Conservation (phyloP, 306 rosid genomes). For the Trichosanthes cucumerina region DNA sequence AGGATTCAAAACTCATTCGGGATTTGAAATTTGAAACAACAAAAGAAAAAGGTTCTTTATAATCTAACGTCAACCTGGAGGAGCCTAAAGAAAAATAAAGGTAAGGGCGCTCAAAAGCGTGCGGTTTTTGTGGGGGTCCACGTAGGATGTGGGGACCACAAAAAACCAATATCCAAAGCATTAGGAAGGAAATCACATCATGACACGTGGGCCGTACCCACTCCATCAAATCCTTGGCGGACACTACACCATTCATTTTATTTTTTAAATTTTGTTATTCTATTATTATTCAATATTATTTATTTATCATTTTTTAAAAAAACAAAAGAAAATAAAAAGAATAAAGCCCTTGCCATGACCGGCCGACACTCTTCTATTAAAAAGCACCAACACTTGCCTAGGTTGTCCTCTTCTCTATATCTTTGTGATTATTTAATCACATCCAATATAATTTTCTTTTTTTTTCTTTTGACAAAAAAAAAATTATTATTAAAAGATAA, state of each 20-base stretch:
- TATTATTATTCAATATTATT: not conserved
- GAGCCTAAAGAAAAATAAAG: not conserved
- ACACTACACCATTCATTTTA: not conserved
- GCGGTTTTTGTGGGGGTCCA: not conserved
- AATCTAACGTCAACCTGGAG: too few relatives aligned
- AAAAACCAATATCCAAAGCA: not conserved
- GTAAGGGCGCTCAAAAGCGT: not conserved
- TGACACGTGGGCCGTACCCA: conserved; percentile 8
- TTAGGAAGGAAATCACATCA: not conserved
- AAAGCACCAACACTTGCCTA: not conserved
- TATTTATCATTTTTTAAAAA: not conserved
- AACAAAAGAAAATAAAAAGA: not conserved
- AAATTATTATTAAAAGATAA: too few relatives aligned
- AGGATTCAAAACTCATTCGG: too few relatives aligned
- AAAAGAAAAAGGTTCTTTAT: not conserved
- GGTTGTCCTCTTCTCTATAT: not conserved
- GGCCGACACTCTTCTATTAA: not conserved
- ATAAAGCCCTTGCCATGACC: not conserved
- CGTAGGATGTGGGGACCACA: not conserved
- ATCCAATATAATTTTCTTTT: too few relatives aligned
- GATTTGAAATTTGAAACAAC: too few relatives aligned
- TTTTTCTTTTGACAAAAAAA: too few relatives aligned
- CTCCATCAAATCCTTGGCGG: not conserved
- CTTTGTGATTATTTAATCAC: not conserved
- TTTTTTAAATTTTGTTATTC: not conserved